Base-by-base conservation (phyloP, 371 early-diverging fungal species). In the Mucor velutinosus region DNA sequence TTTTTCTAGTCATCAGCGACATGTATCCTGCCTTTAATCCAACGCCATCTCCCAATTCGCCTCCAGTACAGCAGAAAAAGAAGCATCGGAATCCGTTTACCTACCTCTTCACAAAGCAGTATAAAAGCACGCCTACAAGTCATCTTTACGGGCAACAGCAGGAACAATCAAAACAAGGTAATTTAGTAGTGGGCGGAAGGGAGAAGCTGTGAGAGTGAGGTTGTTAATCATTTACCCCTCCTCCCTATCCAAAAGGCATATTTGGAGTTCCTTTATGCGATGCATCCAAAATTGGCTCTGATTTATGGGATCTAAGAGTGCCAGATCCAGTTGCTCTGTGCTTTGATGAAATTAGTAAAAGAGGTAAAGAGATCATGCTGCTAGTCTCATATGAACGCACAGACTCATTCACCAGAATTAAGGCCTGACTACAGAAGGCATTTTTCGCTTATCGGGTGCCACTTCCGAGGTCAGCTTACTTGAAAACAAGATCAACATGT, bases 371-470 rank as follows among this genome's bases (percentile, higher is more conserved):
- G 56, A 56, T 30, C 32, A 56, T 32, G 8, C 27, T 37, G 17
- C 27, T 37, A 11, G 12, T 49, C 23, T 3, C 58, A 25, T 35
- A 51, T 21, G 25, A 41, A 56, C 39, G 41, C 47, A 29, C 32
- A 64, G 49, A 23, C 47, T 27, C 49, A 45, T 33, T 14, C 7
- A 27, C 23, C 5, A 15, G 0, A 8, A 2, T 47, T 39, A 25
- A 70, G 76, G 76, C 7, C 60, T 76, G 7, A 55, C 43, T 23
- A 73, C 74, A 41, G 74, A 76, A 64, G 76, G 76, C 2, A 58
- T 83, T 25, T 83, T 83, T 70, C 79, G 83, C 25, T 61, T 83
- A 60, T 83, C 83, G 27, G 83, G 83, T 35, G 74, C 83, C 45
- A 75, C 79, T 19, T 71, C 75, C 10, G 79, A 78, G 60, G 81